Base-by-base conservation (phyloP, 192 early-diverging fungal genomes). In the Gonapodya sp. region DNA sequence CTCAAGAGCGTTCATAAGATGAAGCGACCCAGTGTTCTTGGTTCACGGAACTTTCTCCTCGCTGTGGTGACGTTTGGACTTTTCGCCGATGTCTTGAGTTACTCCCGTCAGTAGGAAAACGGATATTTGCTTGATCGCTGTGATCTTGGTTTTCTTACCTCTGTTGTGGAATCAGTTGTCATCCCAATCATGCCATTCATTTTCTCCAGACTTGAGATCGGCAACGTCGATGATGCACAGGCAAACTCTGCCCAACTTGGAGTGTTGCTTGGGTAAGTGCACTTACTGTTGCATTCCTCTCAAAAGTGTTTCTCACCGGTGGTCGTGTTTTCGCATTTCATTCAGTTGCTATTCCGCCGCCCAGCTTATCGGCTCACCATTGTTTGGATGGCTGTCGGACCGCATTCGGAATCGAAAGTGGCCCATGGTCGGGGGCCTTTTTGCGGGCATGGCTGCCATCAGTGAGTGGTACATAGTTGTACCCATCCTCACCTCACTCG, bases 341-440 rank as follows among this genome's bases (percentile, higher is more conserved):
- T 16, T 72, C 64, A 30, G 16, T 30, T 30, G 16, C 64, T 72
- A 18, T 30, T 88, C 89, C 8, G 83, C 91, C 34, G 93, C 93
- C 35, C 82, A 93, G 18, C 84, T 94, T 73, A 81, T 88, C 0
- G 87, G 89, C 0, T 90, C 92, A 0, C 92, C 92, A 0, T 34
- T 91, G 24, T 93, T 91, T 77, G 93, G 91, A 2, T 89, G 90
- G 36, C 79, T 94, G n/a, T 93, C 92, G 36, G 93, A 94, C 81
- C 86, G 89, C 37, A 92, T 90, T 80, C 87, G 90, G 36, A 91
- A 92, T 79, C 87, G 94, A 77, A 90, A 91, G 79, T 88, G 89
- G 84, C 93, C 92, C 33, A 94, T 94, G 92, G 87, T 93, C 79
- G 74, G 16, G 46, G 46, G 46, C 46, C 46, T 64, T 8, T 64